Base-by-base conservation (phyloP, 176 grass and related monocot genomes). In the Aegilops speltoides region DNA sequence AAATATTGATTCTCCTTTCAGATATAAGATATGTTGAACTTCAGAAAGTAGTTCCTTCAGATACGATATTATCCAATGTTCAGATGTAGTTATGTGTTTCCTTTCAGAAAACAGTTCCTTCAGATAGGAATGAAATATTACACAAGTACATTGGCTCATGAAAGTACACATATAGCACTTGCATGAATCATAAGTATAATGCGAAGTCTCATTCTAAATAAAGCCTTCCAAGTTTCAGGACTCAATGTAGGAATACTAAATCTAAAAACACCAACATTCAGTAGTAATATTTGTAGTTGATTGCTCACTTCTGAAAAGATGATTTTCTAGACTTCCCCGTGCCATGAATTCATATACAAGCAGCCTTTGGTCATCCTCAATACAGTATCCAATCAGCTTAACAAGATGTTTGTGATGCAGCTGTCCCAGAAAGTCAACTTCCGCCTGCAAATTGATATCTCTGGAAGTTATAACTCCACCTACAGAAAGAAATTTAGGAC, bases 291-390 rank as follows among this genome's bases (percentile, higher is more conserved):
- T 31, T 28, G 25, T 24, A 43, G 57, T 62, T 79, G 38, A 87
- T 76, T 87, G 77, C 94, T 80, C 89, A 99, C 97, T 96, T 93
- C 97, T 91, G 85, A 99, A 99, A 89, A 99, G 85, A 89, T 99
- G 97, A 73, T 99, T 99, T 96, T 99, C 97, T 90, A 99, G 94
- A 88, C 97, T 96, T 81, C 97, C 97, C 29, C 94, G 76, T 43
- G 94, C 89, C 97, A 96, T 96, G 90, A 96, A 99, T 84, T 99
- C 97, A 88, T 99, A 99, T 20, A 99, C 97, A 88, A 99, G 94
- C 63, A 99, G 78, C 76, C 97, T 93, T 81, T 99, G 92, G 41
- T 96, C 97, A 94, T 98, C 90, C 88, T 98, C 92, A 46, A 91
- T 98, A 85, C 97, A 98, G 72, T 98, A 98, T 82, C 94, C 97